Percentiles rank a stretch among this genome's conserved stretches.
Conservation (phyloP, 306 rosid genomes). For the Vigna unguiculata region DNA sequence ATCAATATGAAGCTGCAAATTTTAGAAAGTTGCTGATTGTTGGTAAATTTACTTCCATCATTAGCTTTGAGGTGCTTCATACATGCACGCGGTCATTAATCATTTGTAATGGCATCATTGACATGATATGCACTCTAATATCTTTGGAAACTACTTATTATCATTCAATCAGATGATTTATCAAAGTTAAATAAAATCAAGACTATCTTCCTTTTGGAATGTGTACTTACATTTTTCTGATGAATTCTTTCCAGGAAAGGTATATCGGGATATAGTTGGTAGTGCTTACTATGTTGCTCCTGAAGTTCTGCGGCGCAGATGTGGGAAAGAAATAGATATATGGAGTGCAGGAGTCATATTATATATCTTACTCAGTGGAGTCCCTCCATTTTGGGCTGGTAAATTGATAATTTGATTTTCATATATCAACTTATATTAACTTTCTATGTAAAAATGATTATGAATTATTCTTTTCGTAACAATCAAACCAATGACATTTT, state of each 20-base stretch:
- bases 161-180: background rate
- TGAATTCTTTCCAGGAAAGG: conserved; percentile 67
- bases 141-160: conserved; percentile 25
- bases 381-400: conserved; percentile 99
- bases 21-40: conserved; percentile 20
- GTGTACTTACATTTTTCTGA: conserved; percentile 33
- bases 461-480: too few relatives aligned
- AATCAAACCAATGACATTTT: too few relatives aligned
- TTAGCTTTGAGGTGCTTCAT: conserved; percentile 14
- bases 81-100: too few relatives aligned
- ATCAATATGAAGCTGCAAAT: background rate
- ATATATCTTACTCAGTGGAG: conserved; percentile 89
- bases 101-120: background rate
- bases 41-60: conserved; percentile 11
- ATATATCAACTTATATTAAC: background rate
- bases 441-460: too few relatives aligned
- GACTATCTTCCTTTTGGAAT: conserved; percentile 1
- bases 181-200: background rate
- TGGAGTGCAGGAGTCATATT: conserved; percentile 95
- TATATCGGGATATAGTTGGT: conserved; percentile 86
- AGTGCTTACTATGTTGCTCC: conserved; percentile 96
- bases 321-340: conserved; percentile 85
- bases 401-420: conserved; percentile 40
- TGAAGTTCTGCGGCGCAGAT: conserved; percentile 76
- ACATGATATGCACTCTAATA: conserved; percentile 19